phyloP scores from a whole-genome alignment of 1,284 basidiomycete genomes.

The Cutaneotrichosporon sp. region DNA sequence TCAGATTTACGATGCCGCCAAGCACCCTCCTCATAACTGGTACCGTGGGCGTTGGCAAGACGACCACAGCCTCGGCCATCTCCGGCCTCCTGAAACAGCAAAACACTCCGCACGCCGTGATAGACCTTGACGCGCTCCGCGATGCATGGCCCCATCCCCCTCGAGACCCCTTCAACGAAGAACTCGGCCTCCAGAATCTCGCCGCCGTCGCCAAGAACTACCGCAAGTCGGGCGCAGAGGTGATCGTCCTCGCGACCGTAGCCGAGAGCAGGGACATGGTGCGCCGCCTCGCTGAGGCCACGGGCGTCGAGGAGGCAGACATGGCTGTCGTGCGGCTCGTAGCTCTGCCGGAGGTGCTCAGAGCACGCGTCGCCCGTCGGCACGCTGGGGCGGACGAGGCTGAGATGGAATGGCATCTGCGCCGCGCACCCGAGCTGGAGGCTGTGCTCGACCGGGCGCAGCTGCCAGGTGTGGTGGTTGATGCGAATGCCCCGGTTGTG shows the following conservation, averaged over 20 bases:
- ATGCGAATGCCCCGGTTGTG: neutral
- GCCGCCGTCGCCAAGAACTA: neutral
- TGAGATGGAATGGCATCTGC: neutral
- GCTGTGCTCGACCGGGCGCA: neutral
- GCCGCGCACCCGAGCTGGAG: slow-evolving; percentile 4
- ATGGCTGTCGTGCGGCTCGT: slow-evolving; percentile 1
- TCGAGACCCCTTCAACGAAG: neutral
- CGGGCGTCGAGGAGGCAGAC: neutral
- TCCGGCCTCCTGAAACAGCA: neutral
- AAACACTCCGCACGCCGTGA: slow-evolving; percentile 1
- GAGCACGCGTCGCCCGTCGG: neutral
- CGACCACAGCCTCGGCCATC: slow-evolving; percentile 1
- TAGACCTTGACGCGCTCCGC: slow-evolving; percentile 2
- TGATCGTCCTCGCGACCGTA: slow-evolving; percentile 1
- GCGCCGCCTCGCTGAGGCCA: neutral
- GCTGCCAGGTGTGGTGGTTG: neutral
- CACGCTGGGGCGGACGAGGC: neutral
- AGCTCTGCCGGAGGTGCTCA: neutral
- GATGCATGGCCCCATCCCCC: neutral
- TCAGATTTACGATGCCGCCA: neutral
- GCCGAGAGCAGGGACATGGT: neutral
- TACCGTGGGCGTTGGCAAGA: slow-evolving; percentile 5
- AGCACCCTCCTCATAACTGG: slow-evolving; percentile 6
- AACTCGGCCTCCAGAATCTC: neutral
- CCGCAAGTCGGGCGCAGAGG: neutral